Evolutionary conservation across 257 asterid species (phyloP).

Genomic region (Asclepias syriaca): DNA sequence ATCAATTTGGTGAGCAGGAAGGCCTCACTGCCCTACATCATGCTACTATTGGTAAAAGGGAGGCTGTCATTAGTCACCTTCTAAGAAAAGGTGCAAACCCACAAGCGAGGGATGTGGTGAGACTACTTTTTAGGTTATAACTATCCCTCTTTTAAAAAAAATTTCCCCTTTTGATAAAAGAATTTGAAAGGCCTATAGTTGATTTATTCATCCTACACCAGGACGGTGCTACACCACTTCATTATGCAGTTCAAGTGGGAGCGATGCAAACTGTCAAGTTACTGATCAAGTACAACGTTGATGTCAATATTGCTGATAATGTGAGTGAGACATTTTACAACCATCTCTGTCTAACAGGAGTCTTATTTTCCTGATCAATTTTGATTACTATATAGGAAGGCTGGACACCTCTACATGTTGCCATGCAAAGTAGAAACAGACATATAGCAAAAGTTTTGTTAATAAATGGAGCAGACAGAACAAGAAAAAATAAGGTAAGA

Average conservation of each 20-base stretch:
- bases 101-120: constrained; percentile 70
- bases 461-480: constrained; percentile 78
- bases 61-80: constrained; percentile 89
- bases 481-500: constrained; percentile 66
- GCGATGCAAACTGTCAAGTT: constrained; percentile 83
- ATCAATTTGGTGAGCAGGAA: constrained; percentile 44
- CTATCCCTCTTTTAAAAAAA: background rate
- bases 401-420: constrained; percentile 91
- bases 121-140: constrained; percentile 5
- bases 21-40: constrained; percentile 86
- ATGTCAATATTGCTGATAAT: constrained; percentile 74
- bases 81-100: constrained; percentile 85
- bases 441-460: constrained; percentile 60
- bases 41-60: constrained; percentile 81
- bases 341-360: background rate
- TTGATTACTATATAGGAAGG: constrained; percentile 53
- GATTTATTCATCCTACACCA: constrained; percentile 19
- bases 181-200: background rate
- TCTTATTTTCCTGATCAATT: background rate
- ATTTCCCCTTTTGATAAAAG: background rate
- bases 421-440: constrained; percentile 87
- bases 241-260: constrained; percentile 94
- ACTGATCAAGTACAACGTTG: constrained; percentile 76
- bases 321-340: constrained; percentile 38
- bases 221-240: constrained; percentile 92